Percentiles rank a stretch among this genome's conserved stretches.
Conservation (phyloP, 345 rosid species). For the Linum lewisii region DNA sequence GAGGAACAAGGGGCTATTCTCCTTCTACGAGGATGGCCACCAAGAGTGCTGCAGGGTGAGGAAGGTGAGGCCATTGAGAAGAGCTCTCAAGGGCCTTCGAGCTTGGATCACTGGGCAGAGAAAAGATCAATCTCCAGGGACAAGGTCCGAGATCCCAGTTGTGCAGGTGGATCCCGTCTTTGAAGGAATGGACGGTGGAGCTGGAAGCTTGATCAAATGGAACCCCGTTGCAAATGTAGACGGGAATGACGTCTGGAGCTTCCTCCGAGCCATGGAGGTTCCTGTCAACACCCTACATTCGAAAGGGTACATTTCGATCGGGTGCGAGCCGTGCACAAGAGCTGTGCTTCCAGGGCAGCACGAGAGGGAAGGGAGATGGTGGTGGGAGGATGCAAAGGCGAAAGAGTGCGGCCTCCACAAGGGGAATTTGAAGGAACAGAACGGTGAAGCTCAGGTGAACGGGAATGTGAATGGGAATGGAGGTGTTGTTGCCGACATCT, state of each 20-base stretch:
- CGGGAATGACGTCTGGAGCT: conserved; percentile 73
- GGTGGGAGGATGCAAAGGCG: conserved; percentile 99
- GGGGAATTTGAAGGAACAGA: conserved; percentile 64
- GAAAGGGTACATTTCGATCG: conserved; percentile 76
- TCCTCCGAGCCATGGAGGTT: conserved; percentile 75
- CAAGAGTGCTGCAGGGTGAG: conserved; percentile 97
- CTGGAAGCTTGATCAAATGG: conserved; percentile 92
- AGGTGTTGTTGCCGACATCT: conserved; percentile 44
- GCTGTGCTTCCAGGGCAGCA: conserved; percentile 93
- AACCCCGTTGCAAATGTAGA: conserved; percentile 78
- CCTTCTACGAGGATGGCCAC: conserved; percentile 93
- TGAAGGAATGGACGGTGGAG: conserved; percentile 82
- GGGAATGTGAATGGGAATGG: conserved; percentile 33
- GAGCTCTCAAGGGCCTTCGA: conserved; percentile 78
- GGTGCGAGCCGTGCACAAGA: conserved; percentile 98
- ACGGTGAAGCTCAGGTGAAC: conserved; percentile 17
- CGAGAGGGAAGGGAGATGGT: conserved; percentile 99
- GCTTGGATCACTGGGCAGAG: conserved; percentile 99
- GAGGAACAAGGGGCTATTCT: conserved; percentile 83
- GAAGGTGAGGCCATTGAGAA: conserved; percentile 85
- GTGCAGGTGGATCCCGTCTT: conserved; percentile 90
- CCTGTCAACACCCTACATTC: conserved; percentile 76
- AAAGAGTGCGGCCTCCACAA: conserved; percentile 96
- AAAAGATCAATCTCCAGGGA: conserved; percentile 90
- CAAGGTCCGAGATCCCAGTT: conserved; percentile 75